phyloP scores from a whole-genome alignment of 2,329 filamentous ascomycete genomes.

The Phaeomoniella chlamydospora region DNA sequence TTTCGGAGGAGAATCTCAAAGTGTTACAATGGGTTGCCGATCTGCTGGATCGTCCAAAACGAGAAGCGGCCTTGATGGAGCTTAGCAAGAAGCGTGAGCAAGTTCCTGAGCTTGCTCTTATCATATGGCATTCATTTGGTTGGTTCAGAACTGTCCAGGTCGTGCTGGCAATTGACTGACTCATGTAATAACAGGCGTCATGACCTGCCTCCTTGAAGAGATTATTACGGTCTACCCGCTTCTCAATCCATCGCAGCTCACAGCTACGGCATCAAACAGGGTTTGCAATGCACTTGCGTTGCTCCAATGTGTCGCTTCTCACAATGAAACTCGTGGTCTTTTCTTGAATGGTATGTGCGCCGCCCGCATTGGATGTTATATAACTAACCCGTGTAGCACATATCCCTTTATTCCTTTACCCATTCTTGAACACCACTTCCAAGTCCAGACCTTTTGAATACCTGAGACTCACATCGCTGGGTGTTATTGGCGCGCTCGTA shows the following conservation, averaged over 20 bases:
- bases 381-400: constrained; percentile 50
- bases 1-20: constrained; percentile 81
- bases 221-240: constrained; percentile 98
- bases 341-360: constrained; percentile 66
- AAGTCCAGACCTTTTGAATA: constrained; percentile 98
- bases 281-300: constrained; percentile 95
- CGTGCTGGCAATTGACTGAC: constrained; percentile 3
- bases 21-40: constrained; percentile 91
- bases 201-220: constrained; percentile 93
- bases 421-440: constrained; percentile 95
- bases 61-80: constrained; percentile 84
- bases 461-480: constrained; percentile 83
- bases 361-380: constrained; percentile 1
- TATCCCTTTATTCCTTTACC: constrained; percentile 93
- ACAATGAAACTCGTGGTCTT: constrained; percentile 86
- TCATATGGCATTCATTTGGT: constrained; percentile 98
- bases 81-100: constrained; percentile 98
- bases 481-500: constrained; percentile 90
- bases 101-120: constrained; percentile 87
- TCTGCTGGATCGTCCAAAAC: constrained; percentile 69
- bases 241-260: constrained; percentile 90
- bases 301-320: constrained; percentile 90
- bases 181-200: constrained; percentile 54
- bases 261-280: constrained; percentile 89
- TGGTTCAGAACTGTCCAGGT: constrained; percentile 19